phyloP scores from a whole-genome alignment of 2,329 filamentous ascomycete genomes.

The Rosellinia necatrix region DNA sequence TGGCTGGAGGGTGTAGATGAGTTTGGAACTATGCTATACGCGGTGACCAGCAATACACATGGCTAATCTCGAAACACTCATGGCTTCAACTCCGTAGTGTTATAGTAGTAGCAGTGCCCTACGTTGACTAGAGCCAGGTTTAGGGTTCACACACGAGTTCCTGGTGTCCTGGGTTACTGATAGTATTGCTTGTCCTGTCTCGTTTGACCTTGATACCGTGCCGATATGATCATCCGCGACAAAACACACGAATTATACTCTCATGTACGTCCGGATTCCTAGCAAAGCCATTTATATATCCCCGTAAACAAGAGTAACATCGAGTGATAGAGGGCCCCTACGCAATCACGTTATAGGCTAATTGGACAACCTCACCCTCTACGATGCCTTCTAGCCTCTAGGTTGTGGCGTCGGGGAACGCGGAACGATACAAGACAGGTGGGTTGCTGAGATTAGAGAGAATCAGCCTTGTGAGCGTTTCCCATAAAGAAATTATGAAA shows the following conservation, averaged over 20 bases:
- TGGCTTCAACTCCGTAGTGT: no score
- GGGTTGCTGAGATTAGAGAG: no score
- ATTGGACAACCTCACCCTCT: not conserved
- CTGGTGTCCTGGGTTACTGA: no score
- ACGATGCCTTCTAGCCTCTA: not conserved
- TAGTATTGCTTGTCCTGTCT: not conserved
- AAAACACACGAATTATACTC: not conserved
- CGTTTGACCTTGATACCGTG: not conserved
- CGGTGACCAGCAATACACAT: constrained; percentile 53
- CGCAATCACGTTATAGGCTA: not conserved
- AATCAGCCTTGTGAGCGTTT: no score
- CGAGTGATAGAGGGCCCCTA: not conserved
- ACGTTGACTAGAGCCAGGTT: not conserved
- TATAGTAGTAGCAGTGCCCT: not conserved
- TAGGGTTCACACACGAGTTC: not conserved
- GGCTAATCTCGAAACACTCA: constrained; percentile 32
- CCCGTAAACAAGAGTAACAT: not conserved
- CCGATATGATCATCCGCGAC: not conserved
- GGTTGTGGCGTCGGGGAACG: not conserved
- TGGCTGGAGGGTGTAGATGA: constrained; percentile 59
- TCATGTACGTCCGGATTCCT: not conserved
- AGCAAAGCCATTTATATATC: not conserved
- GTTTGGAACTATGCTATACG: constrained; percentile 58
- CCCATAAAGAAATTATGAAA: not conserved
- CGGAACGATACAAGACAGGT: not conserved